Conservation (phyloP, 2,329 filamentous ascomycete genomes). For the Pyrenochaeta sp. region DNA sequence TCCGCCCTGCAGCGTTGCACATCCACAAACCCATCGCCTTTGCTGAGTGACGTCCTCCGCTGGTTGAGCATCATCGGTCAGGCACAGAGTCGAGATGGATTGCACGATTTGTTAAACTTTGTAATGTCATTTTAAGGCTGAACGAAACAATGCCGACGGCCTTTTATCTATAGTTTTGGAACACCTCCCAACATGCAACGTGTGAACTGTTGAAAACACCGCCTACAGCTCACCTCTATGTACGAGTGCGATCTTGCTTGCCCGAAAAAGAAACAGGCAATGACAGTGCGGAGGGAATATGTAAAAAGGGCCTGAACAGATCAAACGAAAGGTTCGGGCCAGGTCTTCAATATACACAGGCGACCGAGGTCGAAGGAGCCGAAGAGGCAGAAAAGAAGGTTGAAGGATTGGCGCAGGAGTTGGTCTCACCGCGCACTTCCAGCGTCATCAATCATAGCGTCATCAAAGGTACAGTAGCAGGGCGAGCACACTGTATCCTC, state of each 20-base stretch:
- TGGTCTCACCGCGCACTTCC: constrained; percentile 37
- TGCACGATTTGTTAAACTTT: constrained; percentile 5
- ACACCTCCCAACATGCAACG: constrained; percentile 20
- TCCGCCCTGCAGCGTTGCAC: constrained; percentile 26
- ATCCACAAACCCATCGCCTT: no score
- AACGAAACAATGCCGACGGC: constrained; percentile 26
- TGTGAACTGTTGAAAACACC: constrained; percentile 21
- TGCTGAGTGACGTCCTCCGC: no score
- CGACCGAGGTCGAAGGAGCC: constrained; percentile 38
- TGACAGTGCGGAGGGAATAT: constrained; percentile 22
- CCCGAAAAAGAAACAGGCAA: constrained; percentile 14
- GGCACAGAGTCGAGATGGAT: constrained; percentile 1
- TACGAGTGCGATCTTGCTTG: constrained; percentile 23
- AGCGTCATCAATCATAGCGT: constrained; percentile 49
- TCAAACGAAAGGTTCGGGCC: constrained; percentile 28
- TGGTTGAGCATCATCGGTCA: not conserved
- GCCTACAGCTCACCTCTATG: constrained; percentile 24
- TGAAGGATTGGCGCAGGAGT: constrained; percentile 28
- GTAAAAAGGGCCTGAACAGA: constrained; percentile 30
- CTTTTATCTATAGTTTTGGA: constrained; percentile 34
- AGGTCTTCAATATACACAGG: constrained; percentile 46
- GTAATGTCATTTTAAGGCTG: constrained; percentile 20
- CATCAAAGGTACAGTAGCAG: constrained; percentile 31
- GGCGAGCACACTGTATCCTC: constrained; percentile 18
- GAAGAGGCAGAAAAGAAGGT: constrained; percentile 19